These are phyloP conservation scores for Cynanchum wilfordii DNA, from an alignment of 257 asterid species.

Conservation along the genomic window DNA sequence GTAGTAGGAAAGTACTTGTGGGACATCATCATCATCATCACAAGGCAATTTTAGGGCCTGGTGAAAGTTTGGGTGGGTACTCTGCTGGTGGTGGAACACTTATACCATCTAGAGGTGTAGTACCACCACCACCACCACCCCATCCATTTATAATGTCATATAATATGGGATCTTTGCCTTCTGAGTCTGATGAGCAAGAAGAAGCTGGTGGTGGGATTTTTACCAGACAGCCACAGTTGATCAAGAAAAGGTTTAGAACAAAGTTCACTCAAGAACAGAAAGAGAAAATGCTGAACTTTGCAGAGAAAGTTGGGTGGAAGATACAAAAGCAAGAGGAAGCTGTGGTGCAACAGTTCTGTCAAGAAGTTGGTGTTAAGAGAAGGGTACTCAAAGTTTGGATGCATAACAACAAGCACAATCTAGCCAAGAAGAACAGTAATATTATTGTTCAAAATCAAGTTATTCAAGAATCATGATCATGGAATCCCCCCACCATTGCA, in stretches of 20 bases:
- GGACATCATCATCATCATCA: slow-evolving; percentile 40
- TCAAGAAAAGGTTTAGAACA: slow-evolving; percentile 75
- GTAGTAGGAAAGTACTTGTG: slow-evolving; percentile 31
- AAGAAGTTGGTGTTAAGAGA: slow-evolving; percentile 71
- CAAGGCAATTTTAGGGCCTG: slow-evolving; percentile 23
- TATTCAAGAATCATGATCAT: slow-evolving; percentile 3
- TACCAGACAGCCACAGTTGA: slow-evolving; percentile 30
- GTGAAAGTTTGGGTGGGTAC: slow-evolving; percentile 28
- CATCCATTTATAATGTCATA: slow-evolving; percentile 68
- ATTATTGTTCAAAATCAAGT: slow-evolving; percentile 23
- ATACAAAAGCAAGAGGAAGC: slow-evolving; percentile 76
- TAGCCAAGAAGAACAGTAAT: slow-evolving; percentile 47
- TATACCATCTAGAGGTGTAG: slow-evolving; percentile 19
- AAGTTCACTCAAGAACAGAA: slow-evolving; percentile 77
- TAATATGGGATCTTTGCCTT: slow-evolving; percentile 37
- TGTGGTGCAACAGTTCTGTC: slow-evolving; percentile 78
- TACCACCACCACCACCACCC: slow-evolving; percentile 23
- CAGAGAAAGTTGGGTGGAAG: slow-evolving; percentile 91
- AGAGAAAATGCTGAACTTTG: slow-evolving; percentile 80
- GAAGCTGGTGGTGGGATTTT: slow-evolving; percentile 26
- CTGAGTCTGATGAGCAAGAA: slow-evolving; percentile 59
- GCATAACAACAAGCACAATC: slow-evolving; percentile 78
- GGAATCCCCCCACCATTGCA: too few relatives aligned
- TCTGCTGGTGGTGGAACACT: slow-evolving; percentile 24
- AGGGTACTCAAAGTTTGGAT: slow-evolving; percentile 90